Percentiles rank a stretch among this genome's conserved stretches.
These are phyloP conservation scores for Syzygium grande DNA, from an alignment of 345 rosid genomes.

Conservation along the genomic window DNA sequence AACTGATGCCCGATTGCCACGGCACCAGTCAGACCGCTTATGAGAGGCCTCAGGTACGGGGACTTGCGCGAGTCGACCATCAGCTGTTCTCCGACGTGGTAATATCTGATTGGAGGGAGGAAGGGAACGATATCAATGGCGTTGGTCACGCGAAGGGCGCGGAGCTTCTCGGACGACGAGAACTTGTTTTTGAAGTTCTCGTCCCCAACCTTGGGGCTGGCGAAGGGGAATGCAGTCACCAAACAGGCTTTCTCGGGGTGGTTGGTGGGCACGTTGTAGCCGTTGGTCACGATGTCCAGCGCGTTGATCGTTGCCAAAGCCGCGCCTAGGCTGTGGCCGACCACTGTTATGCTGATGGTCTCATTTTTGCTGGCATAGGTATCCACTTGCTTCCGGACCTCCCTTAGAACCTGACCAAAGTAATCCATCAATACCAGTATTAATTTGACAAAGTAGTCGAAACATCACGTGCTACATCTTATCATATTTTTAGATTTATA, in stretches of 20 bases:
- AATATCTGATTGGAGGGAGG: slow-evolving; percentile 44
- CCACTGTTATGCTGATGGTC: slow-evolving; percentile 49
- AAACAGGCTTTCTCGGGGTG: slow-evolving; percentile 18
- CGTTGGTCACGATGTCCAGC: slow-evolving; percentile 46
- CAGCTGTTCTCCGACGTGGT: slow-evolving; percentile 56
- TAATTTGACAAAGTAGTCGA: not conserved
- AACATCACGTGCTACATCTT: not conserved
- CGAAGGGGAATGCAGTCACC: slow-evolving; percentile 46
- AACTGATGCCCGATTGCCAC: slow-evolving; percentile 31
- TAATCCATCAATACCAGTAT: not conserved
- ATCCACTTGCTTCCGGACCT: slow-evolving; percentile 38
- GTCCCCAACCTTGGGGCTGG: slow-evolving; percentile 61
- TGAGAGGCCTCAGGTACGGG: slow-evolving; percentile 16
- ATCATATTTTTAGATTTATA: not conserved
- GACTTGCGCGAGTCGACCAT: slow-evolving; percentile 54
- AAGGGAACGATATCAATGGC: slow-evolving; percentile 49
- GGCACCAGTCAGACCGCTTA: slow-evolving; percentile 11
- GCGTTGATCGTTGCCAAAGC: too few relatives aligned
- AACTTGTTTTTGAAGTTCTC: slow-evolving; percentile 28
- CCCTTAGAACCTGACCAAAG: slow-evolving; percentile 13
- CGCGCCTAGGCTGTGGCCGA: slow-evolving; percentile 63
- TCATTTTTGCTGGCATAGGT: slow-evolving; percentile 21
- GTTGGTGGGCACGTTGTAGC: slow-evolving; percentile 23
- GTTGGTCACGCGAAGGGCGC: slow-evolving; percentile 36
- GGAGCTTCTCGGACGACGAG: slow-evolving; percentile 29